Percentiles rank a stretch among this genome's conserved stretches.
These are phyloP conservation scores for Pythium aristosporum DNA, from an alignment of 352 stramenopile species.

Conservation along the genomic window DNA sequence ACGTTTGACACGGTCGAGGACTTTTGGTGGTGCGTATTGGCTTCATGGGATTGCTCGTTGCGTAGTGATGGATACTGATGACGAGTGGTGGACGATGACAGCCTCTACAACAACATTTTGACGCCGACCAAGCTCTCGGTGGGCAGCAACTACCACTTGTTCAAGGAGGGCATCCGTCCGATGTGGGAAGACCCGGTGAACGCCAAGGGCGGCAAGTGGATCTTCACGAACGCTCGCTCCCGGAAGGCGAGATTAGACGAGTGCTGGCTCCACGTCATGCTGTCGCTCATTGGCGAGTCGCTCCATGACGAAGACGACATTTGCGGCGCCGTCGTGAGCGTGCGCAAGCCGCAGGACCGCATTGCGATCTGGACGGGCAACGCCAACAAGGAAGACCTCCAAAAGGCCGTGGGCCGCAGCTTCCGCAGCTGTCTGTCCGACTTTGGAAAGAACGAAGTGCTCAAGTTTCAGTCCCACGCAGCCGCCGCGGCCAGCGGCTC, in stretches of 20 bases:
- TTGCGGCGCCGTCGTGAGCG: constrained; percentile 94
- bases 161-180: constrained; percentile 95
- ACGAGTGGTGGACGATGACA: constrained; percentile 12
- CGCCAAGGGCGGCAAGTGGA: constrained; percentile 95
- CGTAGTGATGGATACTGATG: neutral
- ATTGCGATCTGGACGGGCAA: constrained; percentile 95
- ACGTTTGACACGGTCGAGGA: constrained; percentile 95
- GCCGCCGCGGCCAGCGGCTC: constrained; percentile 85
- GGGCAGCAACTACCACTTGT: constrained; percentile 97
- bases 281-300: constrained; percentile 95
- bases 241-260: constrained; percentile 93
- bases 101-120: constrained; percentile 95
- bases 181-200: constrained; percentile 98
- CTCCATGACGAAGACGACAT: constrained; percentile 94
- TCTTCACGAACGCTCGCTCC: constrained; percentile 94
- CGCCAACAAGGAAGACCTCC: constrained; percentile 65
- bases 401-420: constrained; percentile 76
- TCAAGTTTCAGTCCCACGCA: constrained; percentile 89
- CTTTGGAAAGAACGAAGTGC: constrained; percentile 84
- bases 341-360: constrained; percentile 94
- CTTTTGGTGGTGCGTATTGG: constrained; percentile 91
- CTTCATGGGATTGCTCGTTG: neutral
- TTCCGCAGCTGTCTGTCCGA: constrained; percentile 82
- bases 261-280: constrained; percentile 94
- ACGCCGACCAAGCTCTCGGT: constrained; percentile 85